Evolutionary conservation across 2,329 filamentous ascomycete genomes (phyloP), one percentile per base, ranked within the genome.

Genomic region (Harringtonia lauricola): DNA sequence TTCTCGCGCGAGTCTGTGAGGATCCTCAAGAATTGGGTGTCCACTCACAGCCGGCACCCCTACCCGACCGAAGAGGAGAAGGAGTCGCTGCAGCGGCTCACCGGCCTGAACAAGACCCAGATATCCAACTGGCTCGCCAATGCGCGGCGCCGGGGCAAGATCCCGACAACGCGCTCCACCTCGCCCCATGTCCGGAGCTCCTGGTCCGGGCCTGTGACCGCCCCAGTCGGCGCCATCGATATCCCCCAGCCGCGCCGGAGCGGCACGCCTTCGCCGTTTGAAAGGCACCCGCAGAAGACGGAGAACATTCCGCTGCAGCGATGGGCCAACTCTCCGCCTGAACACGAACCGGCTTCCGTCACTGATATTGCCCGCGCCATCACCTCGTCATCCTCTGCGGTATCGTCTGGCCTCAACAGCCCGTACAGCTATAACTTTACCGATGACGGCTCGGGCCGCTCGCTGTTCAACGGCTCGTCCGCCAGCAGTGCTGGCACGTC

Each of bases 71-170:
- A 94, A 36, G 80, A 87, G 46, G 86, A 95, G 57, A 94, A 90
- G 56, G 83, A 88, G 51, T 74, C 78, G 49, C 68, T 95, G 22
- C 83, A 87, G 60, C 72, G 75, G 38, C 75, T 83, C 53, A 95
- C 88, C 1, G 86, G 87, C 8, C 70, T 95, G 34, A 88, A 79
- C 59, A 79, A 86, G 54, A 83, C 74, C 14, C 89, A 95, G 57
- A 90, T 95, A 53, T 82, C 81, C 12, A 94, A 94, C 59, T 95
- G 88, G 88, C 76, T 95, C 38, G 88, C 88, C 47, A 95, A 95
- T 61, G 87, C 87, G 45, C 79, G 88, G 36, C 78, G 88, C 45
- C 75, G 88, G 49, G 81, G 85, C 54, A 95, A 94, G 65, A 79
- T 83, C 43, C 76, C 80, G 39, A 69, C 76, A 2, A 78, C 77